Conservation (phyloP, 495 filamentous ascomycete species). For the Chaetomidium leptoderma region DNA sequence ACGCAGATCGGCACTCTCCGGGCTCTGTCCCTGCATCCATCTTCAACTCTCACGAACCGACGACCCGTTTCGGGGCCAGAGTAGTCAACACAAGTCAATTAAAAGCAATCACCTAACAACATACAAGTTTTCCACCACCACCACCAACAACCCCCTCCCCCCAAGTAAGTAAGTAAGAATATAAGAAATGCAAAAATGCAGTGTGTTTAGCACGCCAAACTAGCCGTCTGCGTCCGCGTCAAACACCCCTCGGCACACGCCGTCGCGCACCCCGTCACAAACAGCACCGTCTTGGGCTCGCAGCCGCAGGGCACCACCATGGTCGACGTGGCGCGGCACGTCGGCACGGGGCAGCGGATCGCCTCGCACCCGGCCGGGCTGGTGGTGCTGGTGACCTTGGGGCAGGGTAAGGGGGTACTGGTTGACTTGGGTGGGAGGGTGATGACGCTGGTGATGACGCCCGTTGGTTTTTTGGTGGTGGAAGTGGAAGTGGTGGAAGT, state of each 20-base stretch:
- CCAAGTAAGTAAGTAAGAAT: too few relatives aligned
- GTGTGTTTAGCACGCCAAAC: conserved; percentile 5
- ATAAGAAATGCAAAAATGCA: background rate
- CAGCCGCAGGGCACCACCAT: conserved; percentile 39
- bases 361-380: conserved; percentile 36
- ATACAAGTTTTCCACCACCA: background rate
- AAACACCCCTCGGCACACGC: conserved; percentile 36
- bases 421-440: conserved; percentile 22
- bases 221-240: conserved; percentile 34
- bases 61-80: too few relatives aligned
- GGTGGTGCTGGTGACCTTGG: conserved; percentile 39
- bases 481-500: conserved; percentile 12
- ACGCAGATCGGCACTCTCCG: conserved; percentile 18
- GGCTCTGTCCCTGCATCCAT: background rate
- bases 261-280: conserved; percentile 39
- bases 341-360: conserved; percentile 41
- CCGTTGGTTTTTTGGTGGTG: conserved; percentile 9
- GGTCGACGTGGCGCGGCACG: conserved; percentile 32
- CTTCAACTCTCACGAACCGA: too few relatives aligned
- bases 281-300: conserved; percentile 36
- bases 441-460: conserved; percentile 27
- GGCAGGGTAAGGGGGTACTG: conserved; percentile 28
- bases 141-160: conserved; percentile 2
- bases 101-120: too few relatives aligned
- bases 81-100: too few relatives aligned